These are phyloP conservation scores for Neocatenulostroma microsporum DNA, from an alignment of 2,329 filamentous ascomycete species.

Conservation along the genomic window DNA sequence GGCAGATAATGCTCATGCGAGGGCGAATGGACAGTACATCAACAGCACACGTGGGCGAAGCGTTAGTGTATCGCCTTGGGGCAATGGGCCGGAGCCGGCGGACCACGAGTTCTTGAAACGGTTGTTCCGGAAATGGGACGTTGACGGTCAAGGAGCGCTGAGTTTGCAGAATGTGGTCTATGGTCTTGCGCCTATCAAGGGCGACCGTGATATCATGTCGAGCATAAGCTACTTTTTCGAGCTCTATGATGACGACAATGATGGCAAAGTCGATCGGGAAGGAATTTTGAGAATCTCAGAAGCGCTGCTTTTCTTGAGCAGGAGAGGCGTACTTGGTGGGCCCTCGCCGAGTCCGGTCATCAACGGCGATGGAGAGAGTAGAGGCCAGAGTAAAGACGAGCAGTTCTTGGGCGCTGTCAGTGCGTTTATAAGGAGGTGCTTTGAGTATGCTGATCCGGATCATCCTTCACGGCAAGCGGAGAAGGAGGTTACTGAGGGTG, in stretches of 20 bases:
- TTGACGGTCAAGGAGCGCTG: slow-evolving; percentile 65
- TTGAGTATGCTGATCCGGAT: slow-evolving; percentile 95
- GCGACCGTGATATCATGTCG: slow-evolving; percentile 91
- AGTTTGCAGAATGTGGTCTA: slow-evolving; percentile 87
- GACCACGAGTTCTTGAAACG: slow-evolving; percentile 92
- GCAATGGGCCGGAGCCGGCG: slow-evolving; percentile 60
- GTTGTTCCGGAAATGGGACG: slow-evolving; percentile 82
- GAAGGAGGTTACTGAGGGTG: slow-evolving; percentile 57
- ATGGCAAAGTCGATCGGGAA: slow-evolving; percentile 83
- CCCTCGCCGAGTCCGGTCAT: slow-evolving; percentile 49
- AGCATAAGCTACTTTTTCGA: slow-evolving; percentile 98
- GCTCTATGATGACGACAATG: slow-evolving; percentile 85
- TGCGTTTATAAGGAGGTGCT: slow-evolving; percentile 90
- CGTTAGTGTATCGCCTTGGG: slow-evolving; percentile 52
- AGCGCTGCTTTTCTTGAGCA: slow-evolving; percentile 82
- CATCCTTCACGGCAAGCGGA: slow-evolving; percentile 31
- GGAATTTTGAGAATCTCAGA: slow-evolving; percentile 93
- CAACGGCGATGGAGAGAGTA: slow-evolving; percentile 24
- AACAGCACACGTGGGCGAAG: slow-evolving; percentile 28
- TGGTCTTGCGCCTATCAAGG: slow-evolving; percentile 84
- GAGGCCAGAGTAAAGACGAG: slow-evolving; percentile 61
- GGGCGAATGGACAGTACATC: slow-evolving; percentile 46
- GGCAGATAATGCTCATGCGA: slow-evolving; percentile 33
- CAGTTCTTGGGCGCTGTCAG: slow-evolving; percentile 87
- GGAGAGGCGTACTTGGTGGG: slow-evolving; percentile 63